phyloP scores from a whole-genome alignment of 2,329 filamentous ascomycete species.

The Zymoseptoria passerinii region DNA sequence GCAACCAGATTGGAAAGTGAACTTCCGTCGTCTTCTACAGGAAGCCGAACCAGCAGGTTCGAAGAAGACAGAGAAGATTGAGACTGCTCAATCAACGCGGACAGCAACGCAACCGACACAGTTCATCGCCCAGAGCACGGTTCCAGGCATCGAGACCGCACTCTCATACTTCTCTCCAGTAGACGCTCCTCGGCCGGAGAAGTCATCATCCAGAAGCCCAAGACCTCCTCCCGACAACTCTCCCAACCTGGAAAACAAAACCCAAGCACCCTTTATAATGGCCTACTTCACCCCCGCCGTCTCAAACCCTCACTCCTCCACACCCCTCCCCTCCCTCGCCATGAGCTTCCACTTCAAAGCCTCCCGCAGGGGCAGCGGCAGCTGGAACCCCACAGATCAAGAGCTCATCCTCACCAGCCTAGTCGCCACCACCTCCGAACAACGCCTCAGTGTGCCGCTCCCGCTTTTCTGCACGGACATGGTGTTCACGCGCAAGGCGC shows the following conservation, averaged over 20 bases:
- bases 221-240: no score
- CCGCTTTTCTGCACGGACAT: constrained; percentile 19
- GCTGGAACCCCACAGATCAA: not conserved
- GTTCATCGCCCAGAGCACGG: not conserved
- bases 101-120: not conserved
- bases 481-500: constrained; percentile 8
- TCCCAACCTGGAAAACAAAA: not conserved
- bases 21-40: not conserved
- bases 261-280: constrained; percentile 2
- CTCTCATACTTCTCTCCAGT: constrained; percentile 5
- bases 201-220: not conserved
- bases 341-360: constrained; percentile 11
- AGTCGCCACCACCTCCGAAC: constrained; percentile 10
- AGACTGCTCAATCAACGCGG: not conserved
- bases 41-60: not conserved
- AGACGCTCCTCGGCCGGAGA: not conserved
- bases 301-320: not conserved
- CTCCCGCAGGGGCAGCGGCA: not conserved
- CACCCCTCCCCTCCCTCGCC: constrained; percentile 8
- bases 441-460: constrained; percentile 13
- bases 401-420: constrained; percentile 8
- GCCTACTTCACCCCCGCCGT: constrained; percentile 3
- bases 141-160: constrained; percentile 2
- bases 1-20: not conserved
- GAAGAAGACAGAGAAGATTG: not conserved